Evolutionary conservation across 2,329 filamentous ascomycete genomes (phyloP).

Genomic region (Exophiala aquamarina): DNA sequence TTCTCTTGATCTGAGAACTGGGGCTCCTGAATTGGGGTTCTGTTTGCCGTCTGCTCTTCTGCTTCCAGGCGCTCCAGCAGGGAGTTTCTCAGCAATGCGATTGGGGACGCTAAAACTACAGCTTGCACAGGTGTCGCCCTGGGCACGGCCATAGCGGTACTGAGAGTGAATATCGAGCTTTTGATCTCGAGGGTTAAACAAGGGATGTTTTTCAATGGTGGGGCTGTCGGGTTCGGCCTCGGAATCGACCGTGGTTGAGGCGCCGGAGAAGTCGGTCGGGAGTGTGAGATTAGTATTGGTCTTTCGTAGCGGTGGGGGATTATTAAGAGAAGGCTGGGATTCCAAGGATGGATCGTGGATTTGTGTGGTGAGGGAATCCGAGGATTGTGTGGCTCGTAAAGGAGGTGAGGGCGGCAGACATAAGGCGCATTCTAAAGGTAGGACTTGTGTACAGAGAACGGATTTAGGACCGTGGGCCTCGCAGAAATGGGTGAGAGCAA

Average conservation of each 20-base stretch:
- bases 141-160: constrained; percentile 40
- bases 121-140: constrained; percentile 57
- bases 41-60: constrained; percentile 48
- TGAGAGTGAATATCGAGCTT: constrained; percentile 16
- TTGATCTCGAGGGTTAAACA: constrained; percentile 37
- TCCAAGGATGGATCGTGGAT: constrained; percentile 18
- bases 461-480: constrained; percentile 63
- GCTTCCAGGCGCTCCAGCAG: constrained; percentile 54
- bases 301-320: constrained; percentile 19
- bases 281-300: constrained; percentile 26
- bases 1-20: constrained; percentile 56
- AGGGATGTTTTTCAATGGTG: constrained; percentile 51
- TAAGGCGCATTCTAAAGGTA: constrained; percentile 54
- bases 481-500: constrained; percentile 63
- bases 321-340: constrained; percentile 6
- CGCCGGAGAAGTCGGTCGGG: constrained; percentile 32
- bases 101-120: constrained; percentile 58
- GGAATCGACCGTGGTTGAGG: constrained; percentile 28
- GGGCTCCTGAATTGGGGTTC: constrained; percentile 49
- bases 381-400: constrained; percentile 43
- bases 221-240: constrained; percentile 25
- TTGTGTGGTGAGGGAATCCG: constrained; percentile 21
- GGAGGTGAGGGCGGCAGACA: constrained; percentile 45
- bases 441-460: constrained; percentile 61
- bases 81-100: constrained; percentile 53